Conservation (phyloP, 1,284 basidiomycete genomes). For the Ustilago trichophora region DNA sequence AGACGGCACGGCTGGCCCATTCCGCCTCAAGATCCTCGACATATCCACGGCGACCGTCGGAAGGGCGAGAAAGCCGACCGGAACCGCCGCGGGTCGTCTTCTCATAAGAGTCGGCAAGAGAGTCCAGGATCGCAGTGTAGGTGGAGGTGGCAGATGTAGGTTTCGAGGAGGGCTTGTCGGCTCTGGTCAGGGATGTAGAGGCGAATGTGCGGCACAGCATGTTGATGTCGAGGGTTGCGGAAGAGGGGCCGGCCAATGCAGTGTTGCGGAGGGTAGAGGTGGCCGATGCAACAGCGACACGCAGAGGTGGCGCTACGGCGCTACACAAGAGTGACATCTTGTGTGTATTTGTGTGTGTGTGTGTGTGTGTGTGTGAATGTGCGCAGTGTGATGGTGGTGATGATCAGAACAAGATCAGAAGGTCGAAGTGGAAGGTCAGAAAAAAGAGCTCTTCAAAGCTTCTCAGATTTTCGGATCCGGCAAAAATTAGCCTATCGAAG, state of each 20-base stretch:
- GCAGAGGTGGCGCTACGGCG: constrained; percentile 16
- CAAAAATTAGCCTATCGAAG: too few species aligned
- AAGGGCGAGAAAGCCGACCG: constrained; percentile 18
- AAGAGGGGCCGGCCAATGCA: constrained; percentile 6
- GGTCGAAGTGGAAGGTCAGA: neutral
- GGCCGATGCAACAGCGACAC: constrained; percentile 4
- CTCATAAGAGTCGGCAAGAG: constrained; percentile 24
- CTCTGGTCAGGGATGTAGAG: constrained; percentile 19
- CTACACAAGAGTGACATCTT: constrained; percentile 19
- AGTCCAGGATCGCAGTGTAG: constrained; percentile 39
- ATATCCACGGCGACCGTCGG: constrained; percentile 28
- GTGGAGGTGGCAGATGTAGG: constrained; percentile 9
- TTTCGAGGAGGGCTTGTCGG: constrained; percentile 8
- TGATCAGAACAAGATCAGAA: neutral
- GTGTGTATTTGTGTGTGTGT: neutral
- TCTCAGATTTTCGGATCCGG: constrained; percentile 8
- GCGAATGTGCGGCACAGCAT: constrained; percentile 38
- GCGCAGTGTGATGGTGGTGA: neutral
- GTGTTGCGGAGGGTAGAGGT: constrained; percentile 1
- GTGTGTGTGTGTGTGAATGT: neutral
- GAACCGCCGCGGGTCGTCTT: constrained; percentile 13
- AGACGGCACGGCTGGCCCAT: constrained; percentile 27
- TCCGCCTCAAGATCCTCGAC: constrained; percentile 41
- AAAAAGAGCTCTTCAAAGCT: constrained; percentile 4
- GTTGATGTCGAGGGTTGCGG: constrained; percentile 9